Conservation (phyloP, 2,329 filamentous ascomycete species). For the Dryadomyces quercus-mongolicae region DNA sequence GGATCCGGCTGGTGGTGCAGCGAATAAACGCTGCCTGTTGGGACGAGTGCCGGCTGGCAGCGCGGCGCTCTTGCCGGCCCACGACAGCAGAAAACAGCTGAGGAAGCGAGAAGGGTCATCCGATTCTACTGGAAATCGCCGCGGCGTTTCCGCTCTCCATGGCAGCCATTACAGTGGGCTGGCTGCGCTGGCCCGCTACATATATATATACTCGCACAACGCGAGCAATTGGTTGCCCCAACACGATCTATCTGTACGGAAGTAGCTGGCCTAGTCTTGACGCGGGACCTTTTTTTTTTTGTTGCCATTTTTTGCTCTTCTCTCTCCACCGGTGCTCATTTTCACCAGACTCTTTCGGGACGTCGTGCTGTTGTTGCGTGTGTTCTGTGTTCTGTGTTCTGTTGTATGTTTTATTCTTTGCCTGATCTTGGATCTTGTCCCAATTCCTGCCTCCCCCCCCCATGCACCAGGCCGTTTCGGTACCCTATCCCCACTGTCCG, state of each 20-base stretch:
- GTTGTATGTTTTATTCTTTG: not conserved
- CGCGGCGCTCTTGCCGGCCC: not conserved
- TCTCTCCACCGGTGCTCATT: not conserved
- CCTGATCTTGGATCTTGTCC: not conserved
- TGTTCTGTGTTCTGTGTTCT: not conserved
- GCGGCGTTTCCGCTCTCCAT: not conserved
- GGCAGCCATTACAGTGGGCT: not conserved
- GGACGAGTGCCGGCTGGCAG: not conserved
- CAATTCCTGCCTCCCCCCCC: not conserved
- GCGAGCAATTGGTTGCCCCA: no score
- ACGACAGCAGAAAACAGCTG: constrained; percentile 1
- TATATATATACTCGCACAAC: not conserved
- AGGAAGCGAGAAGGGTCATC: not conserved
- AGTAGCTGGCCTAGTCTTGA: no score
- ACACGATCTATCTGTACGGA: no score
- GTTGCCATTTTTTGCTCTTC: not conserved
- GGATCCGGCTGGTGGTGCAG: constrained; percentile 7
- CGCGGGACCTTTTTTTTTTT: not conserved
- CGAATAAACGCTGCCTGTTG: constrained; percentile 4
- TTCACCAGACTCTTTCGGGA: not conserved
- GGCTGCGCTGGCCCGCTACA: not conserved
- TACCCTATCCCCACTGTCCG: not conserved
- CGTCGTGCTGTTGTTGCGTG: not conserved
- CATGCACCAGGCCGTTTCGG: not conserved
- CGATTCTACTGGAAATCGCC: constrained; percentile 1